Conservation (phyloP, 2,329 filamentous ascomycete species). For the Stagonosporopsis chrysanthemi region DNA sequence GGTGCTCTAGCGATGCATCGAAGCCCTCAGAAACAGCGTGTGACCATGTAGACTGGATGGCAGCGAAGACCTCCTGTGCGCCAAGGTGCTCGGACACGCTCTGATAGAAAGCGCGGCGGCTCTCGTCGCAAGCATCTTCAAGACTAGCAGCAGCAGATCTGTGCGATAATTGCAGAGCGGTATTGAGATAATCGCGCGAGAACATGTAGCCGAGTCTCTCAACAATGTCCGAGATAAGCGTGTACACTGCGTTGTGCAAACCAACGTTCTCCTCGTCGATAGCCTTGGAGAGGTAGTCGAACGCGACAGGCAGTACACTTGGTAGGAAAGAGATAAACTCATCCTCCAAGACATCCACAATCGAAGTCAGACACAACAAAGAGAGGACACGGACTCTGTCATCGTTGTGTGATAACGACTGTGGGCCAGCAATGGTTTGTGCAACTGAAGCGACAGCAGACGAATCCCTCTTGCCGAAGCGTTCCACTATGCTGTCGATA, state of each 20-base stretch:
- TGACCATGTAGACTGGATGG: constrained; percentile 75
- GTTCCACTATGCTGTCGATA: constrained; percentile 90
- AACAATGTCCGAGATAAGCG: constrained; percentile 79
- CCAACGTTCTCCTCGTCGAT: constrained; percentile 63
- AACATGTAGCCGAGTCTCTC: constrained; percentile 91
- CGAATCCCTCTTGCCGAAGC: constrained; percentile 91
- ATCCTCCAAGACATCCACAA: constrained; percentile 87
- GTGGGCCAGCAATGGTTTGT: constrained; percentile 74
- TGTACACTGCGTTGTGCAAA: constrained; percentile 82
- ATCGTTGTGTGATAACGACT: constrained; percentile 79
- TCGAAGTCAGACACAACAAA: constrained; percentile 85
- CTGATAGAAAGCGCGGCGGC: constrained; percentile 72
- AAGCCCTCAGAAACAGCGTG: constrained; percentile 69
- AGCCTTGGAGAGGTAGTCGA: constrained; percentile 74
- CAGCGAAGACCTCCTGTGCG: constrained; percentile 76
- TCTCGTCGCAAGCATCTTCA: constrained; percentile 68
- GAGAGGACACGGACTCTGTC: constrained; percentile 79
- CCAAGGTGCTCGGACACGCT: constrained; percentile 80
- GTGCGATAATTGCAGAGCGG: constrained; percentile 75
- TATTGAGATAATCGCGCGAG: constrained; percentile 75
- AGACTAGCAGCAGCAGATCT: constrained; percentile 71
- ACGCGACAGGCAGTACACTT: constrained; percentile 72
- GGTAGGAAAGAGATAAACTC: constrained; percentile 85
- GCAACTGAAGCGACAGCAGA: constrained; percentile 78
- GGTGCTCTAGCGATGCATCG: constrained; percentile 65